phyloP scores from a whole-genome alignment of 2,329 filamentous ascomycete species.

The Diaporthe eres region DNA sequence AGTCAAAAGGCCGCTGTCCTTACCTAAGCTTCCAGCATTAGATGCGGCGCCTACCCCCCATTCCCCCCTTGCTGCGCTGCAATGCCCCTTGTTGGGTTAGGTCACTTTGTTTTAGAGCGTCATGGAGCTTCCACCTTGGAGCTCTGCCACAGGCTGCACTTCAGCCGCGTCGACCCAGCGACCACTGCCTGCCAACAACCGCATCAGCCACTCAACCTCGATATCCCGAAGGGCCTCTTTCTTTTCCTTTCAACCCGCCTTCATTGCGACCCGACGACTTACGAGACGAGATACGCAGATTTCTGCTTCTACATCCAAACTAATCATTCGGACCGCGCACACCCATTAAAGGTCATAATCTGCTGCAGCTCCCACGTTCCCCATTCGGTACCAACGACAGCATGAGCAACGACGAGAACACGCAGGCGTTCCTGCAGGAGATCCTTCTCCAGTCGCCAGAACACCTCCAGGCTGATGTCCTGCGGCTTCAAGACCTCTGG shows the following conservation, averaged over 20 bases:
- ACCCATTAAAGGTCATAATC: neutral
- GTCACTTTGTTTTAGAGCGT: slow-evolving; percentile 14
- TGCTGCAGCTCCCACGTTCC: slow-evolving; percentile 18
- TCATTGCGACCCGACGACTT: neutral
- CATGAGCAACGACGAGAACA: slow-evolving; percentile 86
- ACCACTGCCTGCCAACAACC: slow-evolving; percentile 38
- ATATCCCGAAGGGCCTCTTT: slow-evolving; percentile 34
- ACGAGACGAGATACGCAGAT: neutral
- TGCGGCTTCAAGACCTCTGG: slow-evolving; percentile 97
- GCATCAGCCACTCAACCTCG: slow-evolving; percentile 39
- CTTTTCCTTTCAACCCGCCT: neutral
- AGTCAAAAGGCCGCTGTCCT: slow-evolving; percentile 1
- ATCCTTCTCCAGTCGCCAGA: slow-evolving; percentile 63
- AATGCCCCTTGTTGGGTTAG: slow-evolving; percentile 24
- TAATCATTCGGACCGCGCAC: neutral
- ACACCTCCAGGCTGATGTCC: slow-evolving; percentile 87
- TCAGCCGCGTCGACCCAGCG: slow-evolving; percentile 56
- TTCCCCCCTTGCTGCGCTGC: neutral
- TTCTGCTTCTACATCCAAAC: too few species aligned
- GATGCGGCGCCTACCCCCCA: too few species aligned
- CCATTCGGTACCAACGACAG: slow-evolving; percentile 39
- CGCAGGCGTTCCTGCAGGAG: slow-evolving; percentile 83
- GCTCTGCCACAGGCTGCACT: slow-evolving; percentile 56
- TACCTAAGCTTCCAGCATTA: slow-evolving; percentile 32
- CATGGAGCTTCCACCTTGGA: slow-evolving; percentile 36